Evolutionary conservation across 495 filamentous ascomycete genomes (phyloP).

Genomic region (Aspergillus kassunensis): DNA sequence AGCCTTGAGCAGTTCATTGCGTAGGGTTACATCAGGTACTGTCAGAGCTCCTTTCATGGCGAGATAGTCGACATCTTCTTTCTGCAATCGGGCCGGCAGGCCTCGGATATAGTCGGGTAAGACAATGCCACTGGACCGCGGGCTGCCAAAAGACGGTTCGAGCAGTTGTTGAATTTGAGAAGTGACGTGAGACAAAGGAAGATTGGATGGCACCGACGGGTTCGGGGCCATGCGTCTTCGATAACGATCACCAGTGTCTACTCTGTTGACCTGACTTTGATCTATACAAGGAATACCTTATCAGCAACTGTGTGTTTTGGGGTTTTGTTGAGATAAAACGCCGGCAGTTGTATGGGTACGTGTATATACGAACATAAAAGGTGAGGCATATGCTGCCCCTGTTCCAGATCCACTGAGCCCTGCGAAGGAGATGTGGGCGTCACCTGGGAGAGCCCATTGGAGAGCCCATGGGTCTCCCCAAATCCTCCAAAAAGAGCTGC

Average conservation of each 20-base stretch:
- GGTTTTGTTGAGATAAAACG: not conserved
- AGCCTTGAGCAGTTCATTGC: slow-evolving; percentile 68
- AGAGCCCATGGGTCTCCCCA: slow-evolving; percentile 27
- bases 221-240: slow-evolving; percentile 36
- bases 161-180: slow-evolving; percentile 41
- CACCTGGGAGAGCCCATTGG: slow-evolving; percentile 29
- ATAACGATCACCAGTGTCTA: slow-evolving; percentile 30
- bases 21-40: slow-evolving; percentile 60
- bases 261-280: slow-evolving; percentile 36
- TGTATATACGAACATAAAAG: slow-evolving; percentile 36
- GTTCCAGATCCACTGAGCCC: slow-evolving; percentile 39
- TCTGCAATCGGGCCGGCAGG: slow-evolving; percentile 61
- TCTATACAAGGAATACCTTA: slow-evolving; percentile 19
- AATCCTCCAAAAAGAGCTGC: slow-evolving; percentile 26
- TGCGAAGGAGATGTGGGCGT: slow-evolving; percentile 39
- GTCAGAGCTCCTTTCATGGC: slow-evolving; percentile 69
- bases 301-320: slow-evolving; percentile 4
- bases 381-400: slow-evolving; percentile 48
- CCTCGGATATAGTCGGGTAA: slow-evolving; percentile 72
- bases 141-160: slow-evolving; percentile 33
- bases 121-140: slow-evolving; percentile 26
- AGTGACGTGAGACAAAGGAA: slow-evolving; percentile 35
- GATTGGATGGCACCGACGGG: slow-evolving; percentile 35
- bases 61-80: slow-evolving; percentile 73
- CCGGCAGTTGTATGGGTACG: not conserved